Percentiles rank a stretch among this genome's conserved stretches.
These are phyloP conservation scores for Psilocybe mexicana DNA, from an alignment of 1,284 basidiomycete species.

Conservation along the genomic window DNA sequence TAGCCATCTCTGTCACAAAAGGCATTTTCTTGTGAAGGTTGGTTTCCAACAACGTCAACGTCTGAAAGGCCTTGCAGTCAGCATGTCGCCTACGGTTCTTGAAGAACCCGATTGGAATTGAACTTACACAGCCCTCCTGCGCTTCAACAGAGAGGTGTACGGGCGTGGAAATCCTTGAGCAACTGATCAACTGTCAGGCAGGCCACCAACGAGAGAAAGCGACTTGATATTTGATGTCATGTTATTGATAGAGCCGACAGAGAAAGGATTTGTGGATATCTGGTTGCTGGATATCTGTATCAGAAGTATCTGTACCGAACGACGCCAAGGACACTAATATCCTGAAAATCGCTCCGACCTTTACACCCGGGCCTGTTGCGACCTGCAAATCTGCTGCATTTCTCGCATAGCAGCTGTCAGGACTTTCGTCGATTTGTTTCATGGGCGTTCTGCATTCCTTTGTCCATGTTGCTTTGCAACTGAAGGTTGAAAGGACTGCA, in stretches of 20 bases:
- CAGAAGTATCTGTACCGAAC: conserved; percentile 6
- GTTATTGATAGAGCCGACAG: conserved; percentile 7
- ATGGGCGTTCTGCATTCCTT: not conserved
- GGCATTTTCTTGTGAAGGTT: conserved; percentile 17
- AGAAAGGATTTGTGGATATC: conserved; percentile 2
- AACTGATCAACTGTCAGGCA: conserved; percentile 15
- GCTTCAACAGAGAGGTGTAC: not conserved
- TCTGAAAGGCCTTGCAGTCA: conserved; percentile 18
- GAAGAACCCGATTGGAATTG: conserved; percentile 3
- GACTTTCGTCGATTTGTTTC: conserved; percentile 1
- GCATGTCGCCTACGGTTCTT: conserved; percentile 12
- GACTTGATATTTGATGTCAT: conserved; percentile 11
- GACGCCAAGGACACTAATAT: conserved; percentile 9
- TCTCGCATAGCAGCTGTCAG: conserved; percentile 11
- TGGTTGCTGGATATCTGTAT: conserved; percentile 12
- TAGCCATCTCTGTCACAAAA: conserved; percentile 19
- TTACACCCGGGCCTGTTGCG: conserved; percentile 1
- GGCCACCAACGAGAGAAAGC: conserved; percentile 4
- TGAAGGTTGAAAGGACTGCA: conserved; percentile 1
- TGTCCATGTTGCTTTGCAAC: conserved; percentile 10
- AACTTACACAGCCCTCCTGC: conserved; percentile 12
- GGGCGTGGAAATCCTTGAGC: conserved; percentile 2
- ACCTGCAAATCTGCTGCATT: conserved; percentile 3
- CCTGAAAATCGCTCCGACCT: conserved; percentile 3
- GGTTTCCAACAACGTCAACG: conserved; percentile 24